Percentiles rank a stretch among this genome's conserved stretches.
These are phyloP conservation scores for Annulohypoxylon moriforme DNA, from an alignment of 495 filamentous ascomycete species.

Conservation along the genomic window DNA sequence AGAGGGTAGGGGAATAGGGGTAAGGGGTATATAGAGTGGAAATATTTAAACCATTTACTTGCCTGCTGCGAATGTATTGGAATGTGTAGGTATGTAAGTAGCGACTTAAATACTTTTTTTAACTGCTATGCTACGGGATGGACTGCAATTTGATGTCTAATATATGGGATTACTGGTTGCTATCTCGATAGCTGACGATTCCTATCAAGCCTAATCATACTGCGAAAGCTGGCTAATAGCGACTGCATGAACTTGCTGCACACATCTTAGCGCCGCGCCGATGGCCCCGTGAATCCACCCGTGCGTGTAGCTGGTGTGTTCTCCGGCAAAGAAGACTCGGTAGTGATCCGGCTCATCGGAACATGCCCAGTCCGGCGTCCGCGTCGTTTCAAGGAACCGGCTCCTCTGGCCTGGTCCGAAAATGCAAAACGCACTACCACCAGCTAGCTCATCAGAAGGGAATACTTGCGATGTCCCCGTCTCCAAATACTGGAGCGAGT, in stretches of 20 bases:
- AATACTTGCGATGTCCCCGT: neutral
- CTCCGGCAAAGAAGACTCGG: neutral
- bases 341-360: neutral
- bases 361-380: neutral
- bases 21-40: conserved; percentile 4
- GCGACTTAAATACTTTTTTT: too few relatives aligned
- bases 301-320: neutral
- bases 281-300: neutral
- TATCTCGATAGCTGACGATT: too few relatives aligned
- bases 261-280: neutral
- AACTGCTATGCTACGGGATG: too few relatives aligned
- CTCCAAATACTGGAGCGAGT: neutral
- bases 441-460: neutral
- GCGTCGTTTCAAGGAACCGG: neutral
- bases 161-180: too few relatives aligned
- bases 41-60: neutral
- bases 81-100: neutral
- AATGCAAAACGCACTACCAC: neutral
- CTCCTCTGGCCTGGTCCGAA: neutral
- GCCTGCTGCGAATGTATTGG: neutral
- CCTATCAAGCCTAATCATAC: too few relatives aligned
- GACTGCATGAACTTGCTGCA: neutral
- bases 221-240: neutral
- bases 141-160: too few relatives aligned
- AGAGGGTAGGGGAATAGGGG: neutral